Evolutionary conservation across 2,329 filamentous ascomycete species (phyloP), one percentile per base, ranked within the genome.

Genomic region (Colletotrichum sp.): DNA sequence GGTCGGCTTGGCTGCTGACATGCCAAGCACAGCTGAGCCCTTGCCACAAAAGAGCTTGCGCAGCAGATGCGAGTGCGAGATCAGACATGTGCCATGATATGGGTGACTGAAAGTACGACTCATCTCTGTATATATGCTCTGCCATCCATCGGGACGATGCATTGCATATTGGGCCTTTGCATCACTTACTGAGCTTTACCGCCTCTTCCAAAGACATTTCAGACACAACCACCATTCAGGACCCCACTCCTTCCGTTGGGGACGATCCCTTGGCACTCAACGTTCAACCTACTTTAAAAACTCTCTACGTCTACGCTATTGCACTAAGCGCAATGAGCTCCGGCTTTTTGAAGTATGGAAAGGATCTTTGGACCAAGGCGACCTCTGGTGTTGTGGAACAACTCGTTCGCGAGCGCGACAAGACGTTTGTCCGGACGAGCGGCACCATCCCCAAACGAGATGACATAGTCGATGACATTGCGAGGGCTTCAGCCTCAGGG

Each of bases 401-500:
- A 11, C 33, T 67, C 8, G 9, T 51, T 6, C 29, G 31, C 16
- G 69, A 74, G 24, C 43, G 72, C 5, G 36, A 72, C 47, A 74
- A 72, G 21, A 8, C 47, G 0, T 51, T 74, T 12, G 29, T 31
- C 16, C 43, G 29, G 15, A 36, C 72, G 6, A 51, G 36, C 16
- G 58, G 36, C 5, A 27, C 13, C 15, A 16, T 72, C 12, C 15
- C 5, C 1, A 74, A 71, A 18, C 58, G 66, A 57, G 67, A 74
- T 18, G 75, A 70, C 29, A 68, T 73, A 2, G 54, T 77, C 9
- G 74, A 74, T 43, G 69, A 43, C 11, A 24, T 78, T 9, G 59
- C 76, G 9, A 66, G 75, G 21, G 72, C 70, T 3, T 70, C 75
- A 12, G 77, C 77, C 2, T 64, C 73, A 13, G 74, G 73, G 2